These are phyloP conservation scores for Mycena sanguinolenta DNA, from an alignment of 768 basidiomycete genomes.

Conservation along the genomic window DNA sequence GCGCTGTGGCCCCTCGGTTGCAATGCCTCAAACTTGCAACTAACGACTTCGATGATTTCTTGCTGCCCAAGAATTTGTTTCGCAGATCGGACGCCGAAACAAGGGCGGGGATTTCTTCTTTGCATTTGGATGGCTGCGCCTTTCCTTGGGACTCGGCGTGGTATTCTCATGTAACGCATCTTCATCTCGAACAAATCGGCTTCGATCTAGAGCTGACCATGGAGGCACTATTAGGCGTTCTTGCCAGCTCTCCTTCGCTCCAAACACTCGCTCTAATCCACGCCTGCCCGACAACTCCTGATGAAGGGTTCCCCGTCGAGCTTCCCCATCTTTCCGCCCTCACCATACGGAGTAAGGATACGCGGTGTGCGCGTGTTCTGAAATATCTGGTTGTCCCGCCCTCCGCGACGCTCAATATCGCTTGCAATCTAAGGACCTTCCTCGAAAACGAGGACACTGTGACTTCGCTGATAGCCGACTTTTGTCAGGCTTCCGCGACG, in stretches of 20 bases:
- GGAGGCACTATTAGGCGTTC: constrained; percentile 9
- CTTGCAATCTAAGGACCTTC: background rate
- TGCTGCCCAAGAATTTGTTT: constrained; percentile 33
- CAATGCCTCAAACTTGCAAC: constrained; percentile 22
- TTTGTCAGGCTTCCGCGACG: background rate
- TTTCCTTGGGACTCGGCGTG: constrained; percentile 34
- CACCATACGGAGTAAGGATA: background rate
- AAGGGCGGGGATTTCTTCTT: background rate
- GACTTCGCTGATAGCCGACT: background rate
- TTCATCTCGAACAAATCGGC: constrained; percentile 23
- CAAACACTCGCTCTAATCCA: constrained; percentile 22
- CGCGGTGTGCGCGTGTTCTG: constrained; percentile 7
- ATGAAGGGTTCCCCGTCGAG: constrained; percentile 18
- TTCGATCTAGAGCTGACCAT: constrained; percentile 6
- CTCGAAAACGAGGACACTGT: background rate
- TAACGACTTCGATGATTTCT: constrained; percentile 12
- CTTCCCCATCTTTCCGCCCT: constrained; percentile 26
- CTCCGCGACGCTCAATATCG: constrained; percentile 8
- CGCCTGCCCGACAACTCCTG: constrained; percentile 8
- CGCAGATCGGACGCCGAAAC: background rate
- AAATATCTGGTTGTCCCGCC: constrained; percentile 11
- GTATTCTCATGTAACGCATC: constrained; percentile 27
- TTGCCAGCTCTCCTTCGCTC: constrained; percentile 21
- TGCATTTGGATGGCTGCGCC: constrained; percentile 26
- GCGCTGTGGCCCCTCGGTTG: constrained; percentile 20